Conservation (phyloP, 2,329 filamentous ascomycete genomes). For the Epicoccum nigrum region DNA sequence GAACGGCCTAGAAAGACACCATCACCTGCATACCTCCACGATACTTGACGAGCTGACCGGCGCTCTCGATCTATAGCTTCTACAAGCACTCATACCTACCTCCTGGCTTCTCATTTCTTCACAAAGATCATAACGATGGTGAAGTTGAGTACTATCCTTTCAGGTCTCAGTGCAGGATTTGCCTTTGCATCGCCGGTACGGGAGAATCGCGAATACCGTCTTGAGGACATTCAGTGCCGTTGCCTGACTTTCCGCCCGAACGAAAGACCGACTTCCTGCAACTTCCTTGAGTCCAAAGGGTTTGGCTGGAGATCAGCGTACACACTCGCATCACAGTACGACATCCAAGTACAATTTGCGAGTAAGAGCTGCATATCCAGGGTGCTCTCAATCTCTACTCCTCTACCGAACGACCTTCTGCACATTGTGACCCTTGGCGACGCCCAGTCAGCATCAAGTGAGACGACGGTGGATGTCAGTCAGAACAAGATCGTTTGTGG, state of each 20-base stretch:
- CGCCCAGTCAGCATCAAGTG: conserved; percentile 6
- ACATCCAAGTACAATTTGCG: conserved; percentile 34
- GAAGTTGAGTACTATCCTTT: not conserved
- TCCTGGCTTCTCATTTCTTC: not conserved
- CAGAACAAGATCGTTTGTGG: conserved; percentile 35
- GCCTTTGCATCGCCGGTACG: conserved; percentile 20
- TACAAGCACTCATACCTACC: not conserved
- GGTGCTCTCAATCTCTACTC: conserved; percentile 26
- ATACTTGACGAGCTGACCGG: not conserved
- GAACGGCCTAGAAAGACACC: conserved; percentile 14
- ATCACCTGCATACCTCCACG: not conserved
- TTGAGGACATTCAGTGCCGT: conserved; percentile 33
- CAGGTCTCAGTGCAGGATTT: not conserved
- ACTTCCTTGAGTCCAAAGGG: conserved; percentile 25
- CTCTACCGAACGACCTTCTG: conserved; percentile 29
- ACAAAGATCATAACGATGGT: not conserved
- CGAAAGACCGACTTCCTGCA: conserved; percentile 27
- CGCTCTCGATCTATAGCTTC: not conserved
- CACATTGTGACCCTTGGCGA: conserved; percentile 18
- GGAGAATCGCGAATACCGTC: conserved; percentile 6
- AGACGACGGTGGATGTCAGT: conserved; percentile 10
- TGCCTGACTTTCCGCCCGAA: conserved; percentile 33
- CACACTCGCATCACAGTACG: conserved; percentile 27
- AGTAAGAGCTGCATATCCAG: conserved; percentile 25
- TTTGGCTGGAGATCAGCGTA: conserved; percentile 34